Conservation (phyloP, 164 flowering plant species). For the Nymphaea colorata region DNA sequence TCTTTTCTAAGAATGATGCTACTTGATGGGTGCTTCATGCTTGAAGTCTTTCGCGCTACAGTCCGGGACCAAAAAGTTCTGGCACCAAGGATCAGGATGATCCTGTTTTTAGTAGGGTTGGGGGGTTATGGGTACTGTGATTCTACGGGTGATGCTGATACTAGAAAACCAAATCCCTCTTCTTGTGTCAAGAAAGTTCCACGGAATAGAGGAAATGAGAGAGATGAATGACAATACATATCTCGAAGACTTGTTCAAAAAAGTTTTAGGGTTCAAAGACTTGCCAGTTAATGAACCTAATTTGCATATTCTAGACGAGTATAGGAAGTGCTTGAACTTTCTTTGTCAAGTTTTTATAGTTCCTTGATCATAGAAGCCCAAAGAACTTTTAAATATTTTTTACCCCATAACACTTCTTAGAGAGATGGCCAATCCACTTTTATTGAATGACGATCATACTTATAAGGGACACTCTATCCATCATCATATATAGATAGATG, state of each 20-base stretch:
- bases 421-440: no score
- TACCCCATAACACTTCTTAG: no score
- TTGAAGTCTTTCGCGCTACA: conserved; percentile 2
- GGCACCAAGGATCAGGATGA: background rate
- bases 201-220: background rate
- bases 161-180: conserved; percentile 15
- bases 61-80: no score
- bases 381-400: no score
- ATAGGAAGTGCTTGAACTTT: background rate
- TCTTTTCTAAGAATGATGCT: conserved; percentile 8
- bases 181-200: background rate
- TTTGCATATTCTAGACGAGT: background rate
- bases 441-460: no score
- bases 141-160: conserved; percentile 9
- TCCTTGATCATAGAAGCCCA: no score
- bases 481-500: no score
- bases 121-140: background rate
- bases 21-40: conserved; percentile 13
- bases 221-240: background rate
- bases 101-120: conserved; percentile 8
- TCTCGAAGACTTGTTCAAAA: background rate
- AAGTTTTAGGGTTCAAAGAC: no score
- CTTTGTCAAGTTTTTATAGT: no score
- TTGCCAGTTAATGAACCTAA: background rate
- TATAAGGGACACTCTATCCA: no score